Base-by-base conservation (phyloP, 2,329 filamentous ascomycete genomes). In the Colletotrichum truncatum region DNA sequence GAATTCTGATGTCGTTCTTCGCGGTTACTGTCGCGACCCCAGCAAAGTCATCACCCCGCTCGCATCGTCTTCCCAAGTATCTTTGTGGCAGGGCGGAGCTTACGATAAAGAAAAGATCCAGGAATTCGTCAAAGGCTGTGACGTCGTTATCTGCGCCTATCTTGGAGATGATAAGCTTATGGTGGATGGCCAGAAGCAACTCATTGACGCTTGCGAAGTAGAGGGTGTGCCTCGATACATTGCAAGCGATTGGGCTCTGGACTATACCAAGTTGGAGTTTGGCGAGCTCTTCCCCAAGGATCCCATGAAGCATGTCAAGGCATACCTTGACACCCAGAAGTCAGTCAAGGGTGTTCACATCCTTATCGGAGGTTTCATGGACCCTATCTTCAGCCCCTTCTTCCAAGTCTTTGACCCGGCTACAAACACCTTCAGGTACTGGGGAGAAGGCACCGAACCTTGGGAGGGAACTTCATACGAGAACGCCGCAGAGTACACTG, bases 121-220 rank as follows among this genome's bases (percentile, higher is more conserved):
- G 2, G 12, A 66, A 4, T 77, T 77, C 60, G 72, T 38, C 12
- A 26, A 64, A 4, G 74, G 74, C 12, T 73, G 72, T 67, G 73
- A 80, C 45, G 74, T 80, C 1, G 71, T 78, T 21, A 70, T 82
- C 18, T 81, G 79, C 71, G 75, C 73, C 63, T 82, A 82, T 59
- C 72, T 80, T 0, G 79, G 79, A 14, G 72, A 76, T 55, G 58
- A 75, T 16, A 66, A 72, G 8, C 65, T 81, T 36, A 82, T 81
- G 81, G 59, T 75, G 1, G 73, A 78, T 2, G 80, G 79, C 0
- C 80, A 82, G 61, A 81, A 80, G 53, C 41, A 71, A 0, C 73
- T 82, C 6, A 76, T 82, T 32, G 80, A 82, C 61, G 74, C 76
- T 2, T 80, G 78, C 61, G 75, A 76, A 2, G 70, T 61, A 2